Evolutionary conservation across 257 asterid species (phyloP).

Genomic region (Osmanthus fragrans): DNA sequence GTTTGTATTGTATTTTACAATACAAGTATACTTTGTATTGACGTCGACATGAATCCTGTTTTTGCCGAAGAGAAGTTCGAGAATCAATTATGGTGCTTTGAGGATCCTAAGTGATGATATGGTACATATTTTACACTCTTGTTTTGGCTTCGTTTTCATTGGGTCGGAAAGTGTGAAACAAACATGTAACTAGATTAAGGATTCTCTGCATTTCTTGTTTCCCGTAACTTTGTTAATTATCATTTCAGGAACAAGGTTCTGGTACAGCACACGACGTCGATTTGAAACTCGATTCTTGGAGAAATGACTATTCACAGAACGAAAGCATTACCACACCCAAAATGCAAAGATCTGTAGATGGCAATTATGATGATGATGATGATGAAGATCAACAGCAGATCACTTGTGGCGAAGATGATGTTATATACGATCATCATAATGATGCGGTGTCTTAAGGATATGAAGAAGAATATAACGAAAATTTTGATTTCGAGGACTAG

Average conservation of each 20-base stretch:
- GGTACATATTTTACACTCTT: conserved; percentile 31
- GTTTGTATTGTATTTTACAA: too few relatives aligned
- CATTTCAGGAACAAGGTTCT: too few relatives aligned
- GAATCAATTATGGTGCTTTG: conserved; percentile 52
- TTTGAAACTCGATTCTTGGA: conserved; percentile 13
- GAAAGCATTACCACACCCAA: not conserved
- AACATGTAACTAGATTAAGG: not conserved
- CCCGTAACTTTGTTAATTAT: not conserved
- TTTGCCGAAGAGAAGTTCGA: conserved; percentile 48
- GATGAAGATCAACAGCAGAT: conserved; percentile 20
- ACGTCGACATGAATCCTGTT: conserved; percentile 5
- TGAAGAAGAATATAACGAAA: conserved; percentile 25
- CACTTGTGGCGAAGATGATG: conserved; percentile 16
- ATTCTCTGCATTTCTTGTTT: not conserved
- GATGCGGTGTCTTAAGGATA: conserved; percentile 14
- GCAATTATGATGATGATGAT: too few relatives aligned
- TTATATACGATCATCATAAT: conserved; percentile 9
- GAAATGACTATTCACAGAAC: conserved; percentile 12
- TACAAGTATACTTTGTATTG: too few relatives aligned
- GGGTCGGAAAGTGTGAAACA: not conserved
- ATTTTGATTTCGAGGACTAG: not conserved
- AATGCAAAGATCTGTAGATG: conserved; percentile 6
- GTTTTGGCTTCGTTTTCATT: not conserved
- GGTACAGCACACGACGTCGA: too few relatives aligned
- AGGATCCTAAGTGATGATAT: conserved; percentile 35